Base-by-base conservation (phyloP, 164 flowering plant genomes). In the Vitis cinerea region DNA sequence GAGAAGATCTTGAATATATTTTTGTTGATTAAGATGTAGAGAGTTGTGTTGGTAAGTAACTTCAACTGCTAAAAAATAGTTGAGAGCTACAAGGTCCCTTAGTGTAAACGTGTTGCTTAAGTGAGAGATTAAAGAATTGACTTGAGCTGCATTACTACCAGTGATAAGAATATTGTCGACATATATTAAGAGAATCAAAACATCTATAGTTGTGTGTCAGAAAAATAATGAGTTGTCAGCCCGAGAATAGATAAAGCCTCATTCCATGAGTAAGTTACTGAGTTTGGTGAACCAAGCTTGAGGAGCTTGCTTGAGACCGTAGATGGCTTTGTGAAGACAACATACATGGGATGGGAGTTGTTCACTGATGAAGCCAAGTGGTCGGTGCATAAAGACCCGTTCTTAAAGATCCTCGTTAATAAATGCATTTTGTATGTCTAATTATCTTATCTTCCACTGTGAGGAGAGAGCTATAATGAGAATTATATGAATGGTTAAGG, bases 291-390 rank as follows among this genome's bases (percentile, higher is more conserved):
- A 63, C 73, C 73, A 71, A 12, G 68, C 68, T 9, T 63, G 3
- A 0, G 67, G 73, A 4, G 68, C 61, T 50, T 71, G 68, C 49
- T 71, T 71, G 9, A 63, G 55, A 4, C 68, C 68, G n/a, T 71
- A 71, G 10, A 71, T 3, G 8, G 72, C 62, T 14, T 61, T 50
- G 1, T 60, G 16, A 4, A 69, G 30, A 5, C 11, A 10, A 49
- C 59, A 69, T 1, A 60, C 72, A 29, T 66, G 50, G 17, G 30
- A 1, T 12, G 60, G 50, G 4, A n/a, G 44, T 7, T 54, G 9
- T 10, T 49, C 10, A 27, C 44, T 19, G 31, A 29, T 12, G 10
- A 66, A 66, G 12, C 61, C 23, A 0, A 8, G 61, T 8, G 70
- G 70, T 3, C 0, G 70, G 10, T 13, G 12, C 70, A 66, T 66